phyloP scores from a whole-genome alignment of 2,329 filamentous ascomycete genomes.

The Karstenula rhodostoma region DNA sequence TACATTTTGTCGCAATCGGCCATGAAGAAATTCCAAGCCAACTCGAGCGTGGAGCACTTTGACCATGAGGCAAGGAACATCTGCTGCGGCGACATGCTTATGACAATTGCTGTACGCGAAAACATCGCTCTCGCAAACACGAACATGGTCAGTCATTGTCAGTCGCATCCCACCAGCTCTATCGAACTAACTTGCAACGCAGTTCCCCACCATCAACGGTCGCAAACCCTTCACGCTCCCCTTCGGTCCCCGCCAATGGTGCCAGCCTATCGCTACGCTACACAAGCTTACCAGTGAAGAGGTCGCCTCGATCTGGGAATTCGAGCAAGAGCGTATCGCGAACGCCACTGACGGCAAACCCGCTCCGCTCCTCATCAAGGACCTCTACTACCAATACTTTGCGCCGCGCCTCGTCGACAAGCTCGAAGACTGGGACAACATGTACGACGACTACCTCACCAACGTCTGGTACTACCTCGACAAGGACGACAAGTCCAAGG shows the following conservation, averaged over 20 bases:
- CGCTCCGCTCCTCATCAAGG: constrained; percentile 14
- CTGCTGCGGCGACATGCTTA: constrained; percentile 16
- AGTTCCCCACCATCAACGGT: constrained; percentile 16
- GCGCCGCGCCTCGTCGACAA: constrained; percentile 4
- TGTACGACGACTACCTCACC: constrained; percentile 15
- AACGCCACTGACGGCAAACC: constrained; percentile 9
- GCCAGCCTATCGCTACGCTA: constrained; percentile 16
- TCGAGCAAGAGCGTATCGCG: constrained; percentile 9
- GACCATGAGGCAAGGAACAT: constrained; percentile 6
- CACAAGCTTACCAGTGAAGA: constrained; percentile 18
- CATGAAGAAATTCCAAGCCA: constrained; percentile 7
- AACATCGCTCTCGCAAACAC: constrained; percentile 12
- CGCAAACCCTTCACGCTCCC: constrained; percentile 16
- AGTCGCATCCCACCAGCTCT: background rate
- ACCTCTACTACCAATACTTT: constrained; percentile 15
- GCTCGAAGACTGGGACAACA: constrained; percentile 16
- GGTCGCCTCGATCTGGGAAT: constrained; percentile 7
- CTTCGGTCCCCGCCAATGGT: constrained; percentile 16
- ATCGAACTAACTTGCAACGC: background rate
- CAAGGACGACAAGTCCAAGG: background rate
- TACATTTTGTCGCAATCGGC: constrained; percentile 13
- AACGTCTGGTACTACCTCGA: constrained; percentile 15
- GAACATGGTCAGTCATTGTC: constrained; percentile 10
- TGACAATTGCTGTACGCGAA: constrained; percentile 12
- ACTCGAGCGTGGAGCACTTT: constrained; percentile 9